Percentiles rank a stretch among this genome's conserved stretches.
phyloP scores from a whole-genome alignment of 1,284 basidiomycete genomes.

The Ustilago sp. region DNA sequence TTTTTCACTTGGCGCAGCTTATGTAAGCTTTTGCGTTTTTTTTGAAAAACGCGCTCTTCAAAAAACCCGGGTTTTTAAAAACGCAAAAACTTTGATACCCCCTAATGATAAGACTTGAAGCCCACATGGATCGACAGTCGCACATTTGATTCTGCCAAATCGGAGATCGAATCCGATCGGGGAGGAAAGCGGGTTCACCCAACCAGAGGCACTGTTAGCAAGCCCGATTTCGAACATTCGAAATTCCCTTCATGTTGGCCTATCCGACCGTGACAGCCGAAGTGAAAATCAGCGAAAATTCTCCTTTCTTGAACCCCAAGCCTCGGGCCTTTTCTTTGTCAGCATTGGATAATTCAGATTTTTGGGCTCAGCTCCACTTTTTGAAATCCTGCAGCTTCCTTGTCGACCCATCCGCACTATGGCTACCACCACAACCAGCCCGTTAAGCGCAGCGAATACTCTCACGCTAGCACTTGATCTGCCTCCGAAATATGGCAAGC shows the following conservation, averaged over 20 bases:
- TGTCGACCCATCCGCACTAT: background rate
- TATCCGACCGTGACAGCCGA: conserved; percentile 14
- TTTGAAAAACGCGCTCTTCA: too few relatives aligned
- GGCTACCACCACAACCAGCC: background rate
- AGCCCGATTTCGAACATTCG: background rate
- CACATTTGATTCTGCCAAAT: background rate
- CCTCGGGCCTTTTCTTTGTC: conserved; percentile 7
- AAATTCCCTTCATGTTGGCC: conserved; percentile 21
- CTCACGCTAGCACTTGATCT: background rate
- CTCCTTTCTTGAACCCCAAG: conserved; percentile 6
- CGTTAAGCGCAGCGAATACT: background rate
- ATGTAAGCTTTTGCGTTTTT: too few relatives aligned
- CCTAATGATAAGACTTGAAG: background rate
- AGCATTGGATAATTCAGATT: conserved; percentile 22
- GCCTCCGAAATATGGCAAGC: conserved; percentile 10
- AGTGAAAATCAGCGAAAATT: conserved; percentile 4
- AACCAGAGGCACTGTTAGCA: conserved; percentile 1
- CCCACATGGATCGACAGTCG: background rate
- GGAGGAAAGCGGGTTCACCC: conserved; percentile 12
- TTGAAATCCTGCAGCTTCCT: background rate
- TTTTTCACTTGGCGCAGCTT: too few relatives aligned
- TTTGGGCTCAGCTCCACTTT: conserved; percentile 16
- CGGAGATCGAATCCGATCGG: background rate
- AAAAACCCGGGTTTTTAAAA: too few relatives aligned
- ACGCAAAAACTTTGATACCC: too few relatives aligned